These are phyloP conservation scores for Mallotus nudiflorus DNA, from an alignment of 345 rosid species.

Conservation along the genomic window DNA sequence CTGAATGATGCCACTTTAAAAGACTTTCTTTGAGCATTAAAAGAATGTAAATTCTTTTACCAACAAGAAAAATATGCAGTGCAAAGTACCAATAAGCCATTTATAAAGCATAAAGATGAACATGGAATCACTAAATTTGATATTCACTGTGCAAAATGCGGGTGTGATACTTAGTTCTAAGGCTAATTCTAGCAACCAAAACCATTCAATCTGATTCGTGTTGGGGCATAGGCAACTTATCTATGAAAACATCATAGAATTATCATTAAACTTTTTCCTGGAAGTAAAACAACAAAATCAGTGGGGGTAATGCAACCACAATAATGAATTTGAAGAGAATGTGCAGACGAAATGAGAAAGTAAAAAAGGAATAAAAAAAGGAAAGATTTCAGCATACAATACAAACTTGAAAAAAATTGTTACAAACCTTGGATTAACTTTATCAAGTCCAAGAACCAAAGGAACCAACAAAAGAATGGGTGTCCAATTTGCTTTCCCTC, in stretches of 20 bases:
- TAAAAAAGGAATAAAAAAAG: neutral
- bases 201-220: neutral
- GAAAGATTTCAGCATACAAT: neutral
- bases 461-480: constrained; percentile 91
- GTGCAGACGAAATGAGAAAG: neutral
- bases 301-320: neutral
- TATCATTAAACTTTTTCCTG: neutral
- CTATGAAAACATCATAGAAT: neutral
- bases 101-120: neutral
- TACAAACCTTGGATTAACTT: constrained; percentile 81
- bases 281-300: neutral
- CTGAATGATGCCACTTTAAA: neutral
- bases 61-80: neutral
- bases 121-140: no score
- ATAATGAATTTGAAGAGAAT: neutral
- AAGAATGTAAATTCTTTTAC: neutral
- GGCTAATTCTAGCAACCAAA: neutral
- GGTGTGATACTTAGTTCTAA: no score
- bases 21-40: neutral
- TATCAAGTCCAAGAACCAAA: constrained; percentile 91
- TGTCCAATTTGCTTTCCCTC: constrained; percentile 62
- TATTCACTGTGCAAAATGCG: no score
- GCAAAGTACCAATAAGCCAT: constrained; percentile 10
- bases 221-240: neutral
- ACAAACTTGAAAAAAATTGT: neutral